These are phyloP conservation scores for Ogataea sp. DNA, from an alignment of 805 yeast species.

Conservation along the genomic window DNA sequence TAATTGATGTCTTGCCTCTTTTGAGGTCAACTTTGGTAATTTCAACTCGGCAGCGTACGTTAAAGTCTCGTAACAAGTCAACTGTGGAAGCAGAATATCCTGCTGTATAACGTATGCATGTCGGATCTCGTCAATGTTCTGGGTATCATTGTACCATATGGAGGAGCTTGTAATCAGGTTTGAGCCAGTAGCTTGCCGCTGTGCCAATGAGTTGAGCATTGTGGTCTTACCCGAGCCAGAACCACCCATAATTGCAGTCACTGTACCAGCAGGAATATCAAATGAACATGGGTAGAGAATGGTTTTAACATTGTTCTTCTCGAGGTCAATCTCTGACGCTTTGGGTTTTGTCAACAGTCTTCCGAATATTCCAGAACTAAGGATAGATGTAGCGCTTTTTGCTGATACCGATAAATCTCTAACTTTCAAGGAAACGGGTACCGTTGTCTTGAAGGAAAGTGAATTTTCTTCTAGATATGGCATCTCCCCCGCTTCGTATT, in stretches of 20 bases:
- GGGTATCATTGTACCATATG: constrained; percentile 32
- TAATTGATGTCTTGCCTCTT: constrained; percentile 35
- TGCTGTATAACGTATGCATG: constrained; percentile 70
- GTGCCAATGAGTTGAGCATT: constrained; percentile 56
- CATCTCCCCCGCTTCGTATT: too few species aligned
- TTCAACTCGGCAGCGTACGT: constrained; percentile 65
- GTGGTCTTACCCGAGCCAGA: constrained; percentile 88
- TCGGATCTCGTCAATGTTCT: constrained; percentile 21
- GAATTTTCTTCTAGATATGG: too few species aligned
- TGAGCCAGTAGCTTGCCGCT: constrained; percentile 29
- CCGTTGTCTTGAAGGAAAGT: constrained; percentile 19
- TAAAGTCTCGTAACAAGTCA: constrained; percentile 67
- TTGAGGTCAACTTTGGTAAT: constrained; percentile 38
- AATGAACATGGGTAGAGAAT: constrained; percentile 47
- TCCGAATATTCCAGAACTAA: too few species aligned
- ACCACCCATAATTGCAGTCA: constrained; percentile 81
- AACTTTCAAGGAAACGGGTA: constrained; percentile 17
- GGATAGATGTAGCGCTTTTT: too few species aligned
- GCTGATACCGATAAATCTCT: constrained; percentile 13
- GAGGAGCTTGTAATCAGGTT: constrained; percentile 30
- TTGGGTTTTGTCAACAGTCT: neutral
- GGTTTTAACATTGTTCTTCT: constrained; percentile 20
- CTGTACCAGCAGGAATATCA: constrained; percentile 48
- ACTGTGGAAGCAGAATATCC: constrained; percentile 61
- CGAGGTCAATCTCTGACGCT: constrained; percentile 11